Evolutionary conservation across 768 basidiomycete species (phyloP), one percentile per base, ranked within the genome.

Genomic region (Pisolithus albus): DNA sequence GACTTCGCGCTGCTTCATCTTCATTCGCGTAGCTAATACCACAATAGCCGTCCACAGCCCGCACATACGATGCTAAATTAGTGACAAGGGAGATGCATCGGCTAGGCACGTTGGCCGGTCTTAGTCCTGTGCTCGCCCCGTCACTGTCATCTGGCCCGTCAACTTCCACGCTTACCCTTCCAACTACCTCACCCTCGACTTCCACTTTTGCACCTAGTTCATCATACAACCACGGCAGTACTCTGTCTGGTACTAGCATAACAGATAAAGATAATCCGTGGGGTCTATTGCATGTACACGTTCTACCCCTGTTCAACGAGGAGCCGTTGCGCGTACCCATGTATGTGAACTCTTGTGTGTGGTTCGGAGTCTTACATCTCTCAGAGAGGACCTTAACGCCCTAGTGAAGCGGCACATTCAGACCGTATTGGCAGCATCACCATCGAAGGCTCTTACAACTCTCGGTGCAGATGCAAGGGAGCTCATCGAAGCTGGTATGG

Each of bases 281-380:
- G 92, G 80, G 82, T 46, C 72, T 82, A 21, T 70, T 97, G 19
- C 89, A 93, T 66, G 83, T 94, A 30, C 83, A 91, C 64, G 86
- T 96, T 32, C 72, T 97, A 3, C 93, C 93, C 1, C 68, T 95
- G 4, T 97, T 97, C 73, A 94, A 94, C 47, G 88, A 92, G 34
- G 89, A 93, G 61, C 85, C 87, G 3, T 75, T 97, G 18, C 78
- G 84, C 53, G 79, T 86, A 47, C 86, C 92, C 21, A 92, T 97
- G 88, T 86, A 60, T 70, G 16, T 4, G 40, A 7, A 9, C 51
- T 21, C 16, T 23, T 26, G 8, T 41, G 42, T 44, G 26, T 21
- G 23, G 10, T 16, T 18, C 46, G 30, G 9, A 10, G 26, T 16
- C 43, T 63, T 38, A 70, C 48, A 18, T n/a, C 30, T 15, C 49